Conservation (phyloP, 352 stramenopile species). For the Globisporangium paroecandrum region DNA sequence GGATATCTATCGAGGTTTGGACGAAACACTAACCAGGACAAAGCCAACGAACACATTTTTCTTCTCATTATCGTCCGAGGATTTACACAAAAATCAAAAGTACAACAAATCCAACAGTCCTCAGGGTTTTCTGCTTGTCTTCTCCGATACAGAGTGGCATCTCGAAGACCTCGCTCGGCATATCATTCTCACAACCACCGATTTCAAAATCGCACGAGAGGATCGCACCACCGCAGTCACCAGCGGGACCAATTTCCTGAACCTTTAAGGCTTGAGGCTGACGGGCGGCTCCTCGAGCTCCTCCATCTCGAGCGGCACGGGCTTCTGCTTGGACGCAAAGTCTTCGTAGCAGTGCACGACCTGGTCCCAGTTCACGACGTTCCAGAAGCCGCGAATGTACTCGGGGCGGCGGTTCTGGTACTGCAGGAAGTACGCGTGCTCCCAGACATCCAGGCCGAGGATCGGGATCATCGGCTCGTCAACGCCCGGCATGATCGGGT, state of each 20-base stretch:
- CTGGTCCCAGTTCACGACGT: constrained; percentile 83
- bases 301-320: constrained; percentile 25
- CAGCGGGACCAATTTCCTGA: background rate
- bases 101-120: too few relatives aligned
- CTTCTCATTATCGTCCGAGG: too few relatives aligned
- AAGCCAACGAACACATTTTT: too few relatives aligned
- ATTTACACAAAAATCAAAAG: too few relatives aligned
- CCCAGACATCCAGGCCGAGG: constrained; percentile 94
- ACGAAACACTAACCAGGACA: too few relatives aligned
- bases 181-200: background rate
- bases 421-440: constrained; percentile 93
- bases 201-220: too few relatives aligned
- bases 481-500: constrained; percentile 79
- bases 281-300: constrained; percentile 30
- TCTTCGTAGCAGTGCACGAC: constrained; percentile 61
- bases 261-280: constrained; percentile 4
- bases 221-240: background rate
- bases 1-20: too few relatives aligned
- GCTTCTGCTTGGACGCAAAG: constrained; percentile 41
- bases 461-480: constrained; percentile 89
- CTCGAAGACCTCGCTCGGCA: background rate
- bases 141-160: too few relatives aligned
- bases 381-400: constrained; percentile 92
- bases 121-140: too few relatives aligned
- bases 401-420: constrained; percentile 88